Base-by-base conservation (phyloP, 306 rosid species). In the Myrica gale region DNA sequence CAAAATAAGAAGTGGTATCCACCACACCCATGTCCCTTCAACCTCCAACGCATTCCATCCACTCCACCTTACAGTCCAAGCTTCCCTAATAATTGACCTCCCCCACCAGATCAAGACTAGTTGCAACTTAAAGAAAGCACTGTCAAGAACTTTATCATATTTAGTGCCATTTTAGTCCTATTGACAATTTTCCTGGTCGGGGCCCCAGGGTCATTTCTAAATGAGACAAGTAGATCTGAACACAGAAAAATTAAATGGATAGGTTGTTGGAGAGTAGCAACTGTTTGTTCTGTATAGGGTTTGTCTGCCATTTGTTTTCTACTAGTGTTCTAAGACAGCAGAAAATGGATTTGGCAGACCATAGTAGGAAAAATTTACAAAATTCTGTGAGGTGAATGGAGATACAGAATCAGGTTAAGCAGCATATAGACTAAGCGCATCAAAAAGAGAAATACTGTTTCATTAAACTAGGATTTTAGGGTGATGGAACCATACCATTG, bases 401-500 rank as follows among this genome's bases (percentile, higher is more conserved):
- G n/a, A 42, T 17, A 23, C 3, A 65, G 17, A 65, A 42, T 16
- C 4, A 17, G 70, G 50, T 42, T 17, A 44, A 17, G 70, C 50
- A 42, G 70, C 50, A 42, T 41, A 5, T 65, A 65, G 48, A 65
- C 41, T 1, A 39, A 6, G 32, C 7, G 70, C 6, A 1, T 65
- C 46, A 65, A 42, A 21, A 12, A 60, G 43, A 23, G 67, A 60
- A n/a, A 65, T 43, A 41, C 12, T 8, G 23, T 9, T 32, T 65
- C 70, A 65, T 42, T 65, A 17, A 9, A 5, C 17, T 65, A 43
- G 42, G 42, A 4, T 3, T 3, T 6, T 42, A 17, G 10, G 16
- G 50, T 7, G 70, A 65, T 42, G 17, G 42, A 75, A 62, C 67
- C 67, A 65, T 91, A 91, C 97, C 97, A 89, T 91, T 44, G 95